These are phyloP conservation scores for Camelina hispida DNA, from an alignment of 345 rosid species.

Conservation along the genomic window DNA sequence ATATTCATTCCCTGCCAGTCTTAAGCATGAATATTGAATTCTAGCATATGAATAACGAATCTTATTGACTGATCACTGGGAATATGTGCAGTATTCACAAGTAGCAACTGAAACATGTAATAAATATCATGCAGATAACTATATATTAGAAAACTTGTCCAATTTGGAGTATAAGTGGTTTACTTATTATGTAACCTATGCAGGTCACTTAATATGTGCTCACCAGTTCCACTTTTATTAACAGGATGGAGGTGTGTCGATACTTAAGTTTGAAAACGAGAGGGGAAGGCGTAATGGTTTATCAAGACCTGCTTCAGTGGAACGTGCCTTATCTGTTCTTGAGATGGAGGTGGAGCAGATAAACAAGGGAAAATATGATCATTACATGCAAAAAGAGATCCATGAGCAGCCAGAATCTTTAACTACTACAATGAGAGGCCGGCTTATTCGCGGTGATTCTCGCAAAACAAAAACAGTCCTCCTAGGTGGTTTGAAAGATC, in stretches of 20 bases:
- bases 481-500: slow-evolving; percentile 96
- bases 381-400: slow-evolving; percentile 98
- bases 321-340: slow-evolving; percentile 91
- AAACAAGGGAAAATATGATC: slow-evolving; percentile 86
- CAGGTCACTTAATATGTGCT: slow-evolving; percentile 3
- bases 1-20: slow-evolving; percentile 10
- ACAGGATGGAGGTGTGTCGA: slow-evolving; percentile 89
- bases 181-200: not conserved
- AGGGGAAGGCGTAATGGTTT: slow-evolving; percentile 60
- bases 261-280: slow-evolving; percentile 75
- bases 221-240: slow-evolving; percentile 5
- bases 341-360: slow-evolving; percentile 99
- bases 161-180: slow-evolving; percentile 17
- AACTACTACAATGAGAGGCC: slow-evolving; percentile 94
- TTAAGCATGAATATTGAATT: not conserved
- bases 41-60: not conserved
- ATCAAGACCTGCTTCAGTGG: slow-evolving; percentile 82
- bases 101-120: slow-evolving; percentile 20
- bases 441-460: slow-evolving; percentile 92
- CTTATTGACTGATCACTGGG: slow-evolving; percentile 7
- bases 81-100: slow-evolving; percentile 8
- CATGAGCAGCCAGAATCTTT: slow-evolving; percentile 98
- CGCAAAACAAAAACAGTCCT: slow-evolving; percentile 83
- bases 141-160: not conserved
- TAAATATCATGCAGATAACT: not conserved